Conservation (phyloP, 495 filamentous ascomycete genomes). For the Cercophora scortea region DNA sequence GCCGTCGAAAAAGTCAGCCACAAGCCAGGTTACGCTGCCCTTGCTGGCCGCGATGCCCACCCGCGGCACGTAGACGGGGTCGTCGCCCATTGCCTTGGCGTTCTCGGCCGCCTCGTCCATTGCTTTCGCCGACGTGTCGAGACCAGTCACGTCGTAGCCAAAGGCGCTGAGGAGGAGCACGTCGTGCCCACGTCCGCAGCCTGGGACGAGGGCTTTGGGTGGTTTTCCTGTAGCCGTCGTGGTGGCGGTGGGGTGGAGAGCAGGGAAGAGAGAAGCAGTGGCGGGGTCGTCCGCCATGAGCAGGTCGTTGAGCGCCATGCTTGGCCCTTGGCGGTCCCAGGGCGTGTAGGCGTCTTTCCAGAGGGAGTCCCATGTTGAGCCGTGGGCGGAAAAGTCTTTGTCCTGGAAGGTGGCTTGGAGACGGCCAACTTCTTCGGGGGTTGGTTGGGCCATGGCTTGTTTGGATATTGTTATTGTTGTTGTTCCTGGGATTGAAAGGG, state of each 20-base stretch:
- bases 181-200: conserved; percentile 73
- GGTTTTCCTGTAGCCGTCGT: background rate
- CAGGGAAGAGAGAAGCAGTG: conserved; percentile 13
- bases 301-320: conserved; percentile 58
- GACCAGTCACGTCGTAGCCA: conserved; percentile 66
- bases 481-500: no score
- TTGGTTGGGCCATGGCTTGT: background rate
- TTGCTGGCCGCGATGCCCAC: conserved; percentile 2
- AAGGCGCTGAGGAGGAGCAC: conserved; percentile 60
- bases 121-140: conserved; percentile 51
- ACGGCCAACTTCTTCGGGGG: conserved; percentile 1
- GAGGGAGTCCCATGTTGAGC: conserved; percentile 50
- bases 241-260: conserved; percentile 19
- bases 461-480: no score
- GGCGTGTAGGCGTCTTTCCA: conserved; percentile 60
- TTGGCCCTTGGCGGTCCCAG: conserved; percentile 61
- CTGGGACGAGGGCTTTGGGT: conserved; percentile 54
- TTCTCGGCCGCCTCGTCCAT: conserved; percentile 48
- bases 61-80: background rate
- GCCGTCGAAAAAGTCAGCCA: conserved; percentile 67
- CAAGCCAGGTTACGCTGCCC: conserved; percentile 52
- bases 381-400: conserved; percentile 21
- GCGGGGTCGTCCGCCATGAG: conserved; percentile 39
- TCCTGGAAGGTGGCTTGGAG: conserved; percentile 16
- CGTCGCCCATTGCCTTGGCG: conserved; percentile 24